phyloP scores from a whole-genome alignment of 176 grass and related monocot species.

The Carex kokanica region DNA sequence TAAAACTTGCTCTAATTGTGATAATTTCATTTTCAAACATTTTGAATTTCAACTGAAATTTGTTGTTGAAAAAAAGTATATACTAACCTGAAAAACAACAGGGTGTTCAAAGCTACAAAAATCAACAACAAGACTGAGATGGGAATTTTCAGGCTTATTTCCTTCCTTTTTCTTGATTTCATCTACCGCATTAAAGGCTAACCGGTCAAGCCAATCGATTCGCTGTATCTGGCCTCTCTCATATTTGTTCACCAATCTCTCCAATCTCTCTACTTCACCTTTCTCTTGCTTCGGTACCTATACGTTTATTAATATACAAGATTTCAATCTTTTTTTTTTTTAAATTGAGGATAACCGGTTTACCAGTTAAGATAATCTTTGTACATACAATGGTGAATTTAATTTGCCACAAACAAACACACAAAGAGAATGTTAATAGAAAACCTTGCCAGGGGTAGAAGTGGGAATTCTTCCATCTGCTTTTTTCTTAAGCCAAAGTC shows the following conservation, averaged over 20 bases:
- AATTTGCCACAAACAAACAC: too few species aligned
- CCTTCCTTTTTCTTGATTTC: conserved; percentile 73
- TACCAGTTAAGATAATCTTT: too few species aligned
- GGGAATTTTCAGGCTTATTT: conserved; percentile 47
- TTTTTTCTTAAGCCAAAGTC: conserved; percentile 63
- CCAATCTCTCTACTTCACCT: conserved; percentile 81
- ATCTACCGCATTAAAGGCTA: conserved; percentile 75
- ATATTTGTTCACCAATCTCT: conserved; percentile 93
- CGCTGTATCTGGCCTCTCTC: conserved; percentile 90
- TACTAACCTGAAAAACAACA: conserved; percentile 84
- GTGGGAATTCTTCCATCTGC: conserved; percentile 89
- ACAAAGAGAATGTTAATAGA: too few species aligned
- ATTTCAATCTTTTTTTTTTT: neutral
- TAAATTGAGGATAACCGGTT: too few species aligned
- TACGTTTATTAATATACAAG: neutral
- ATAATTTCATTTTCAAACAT: neutral
- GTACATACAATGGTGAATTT: neutral
- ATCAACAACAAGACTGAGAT: conserved; percentile 72
- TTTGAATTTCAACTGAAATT: neutral
- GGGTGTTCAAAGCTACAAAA: conserved; percentile 88
- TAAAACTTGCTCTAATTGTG: neutral
- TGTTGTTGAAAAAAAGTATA: neutral
- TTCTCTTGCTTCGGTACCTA: conserved; percentile 82
- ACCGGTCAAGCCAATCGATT: conserved; percentile 91
- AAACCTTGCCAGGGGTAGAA: conserved; percentile 81